Evolutionary conservation across 768 basidiomycete species (phyloP), one percentile per base, ranked within the genome.

Genomic region (Termitomyces sp.): DNA sequence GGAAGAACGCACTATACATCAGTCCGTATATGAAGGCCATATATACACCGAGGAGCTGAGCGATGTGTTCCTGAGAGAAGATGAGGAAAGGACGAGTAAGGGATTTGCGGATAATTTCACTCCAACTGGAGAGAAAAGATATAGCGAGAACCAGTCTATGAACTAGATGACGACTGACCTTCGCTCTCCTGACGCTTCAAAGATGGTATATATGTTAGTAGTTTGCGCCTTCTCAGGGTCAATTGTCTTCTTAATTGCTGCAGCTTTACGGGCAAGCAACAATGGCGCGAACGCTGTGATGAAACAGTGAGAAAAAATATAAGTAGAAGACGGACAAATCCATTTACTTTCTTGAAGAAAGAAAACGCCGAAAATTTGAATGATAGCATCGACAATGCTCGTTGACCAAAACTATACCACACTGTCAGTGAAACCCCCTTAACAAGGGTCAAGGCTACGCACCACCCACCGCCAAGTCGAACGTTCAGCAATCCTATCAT

Each of bases 381-480:
- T 67, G 30, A 67, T 59, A 0, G 72, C 83, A 58, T 82, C 84
- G 0, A 79, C 73, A 38, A 88, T 84, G 33, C 75, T 81, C 4
- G 84, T 85, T 0, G 85, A 80, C 82, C 86, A 87, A 67, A 89
- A 90, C 78, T 84, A 61, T 6, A 20, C 5, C 38, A 22, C 14
- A 45, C 53, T 4, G 7, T 42, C 1, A 49, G 32, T 43, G 10
- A 33, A 7, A 13, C 26, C 4, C 14, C 18, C 0, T 10, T 6
- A 10, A 45, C 9, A 16, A 32, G n/a, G 28, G n/a, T 13, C 33
- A 33, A 46, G 13, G 38, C 5, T 20, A 75, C 81, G 43, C 68
- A 81, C 83, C 32, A 88, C 86, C 87, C 86, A 89, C 67, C 85
- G 73, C 88, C 88, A 90, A 0, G 84, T 84, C 0, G 85, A 79